Base-by-base conservation (phyloP, 805 yeast species). In the Dipodascus albidus region DNA sequence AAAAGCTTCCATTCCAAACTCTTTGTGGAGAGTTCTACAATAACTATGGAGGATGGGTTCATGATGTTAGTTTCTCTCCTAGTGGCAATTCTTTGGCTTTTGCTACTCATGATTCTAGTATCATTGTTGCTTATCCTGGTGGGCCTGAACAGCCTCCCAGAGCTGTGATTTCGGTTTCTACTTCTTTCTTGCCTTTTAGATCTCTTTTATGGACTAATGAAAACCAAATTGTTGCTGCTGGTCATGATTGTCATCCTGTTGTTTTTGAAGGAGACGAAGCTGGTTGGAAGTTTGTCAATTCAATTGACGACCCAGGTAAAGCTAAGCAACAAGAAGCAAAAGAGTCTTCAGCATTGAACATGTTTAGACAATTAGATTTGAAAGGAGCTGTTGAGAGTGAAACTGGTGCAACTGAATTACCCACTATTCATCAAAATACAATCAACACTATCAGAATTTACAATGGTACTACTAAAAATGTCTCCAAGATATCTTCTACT, bases 361-460 rank as follows among this genome's bases (percentile, higher is more conserved):
- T 91, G 90, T 93, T 93, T 74, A 83, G 87, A 70, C 96, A 91
- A 69, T 74, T 93, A 77, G 99, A 93, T 71, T 78, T 91, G 67
- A 93, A 89, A 75, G 99, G 99, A 55, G 79, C 86, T 54, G 49
- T 47, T 8, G 74, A 72, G 62, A 72, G 72, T 52, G 74, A 69
- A 53, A 67, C 67, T 27, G 66, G 67, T 53, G 69, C 71, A 52
- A 72, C 75, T 42, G 76, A 72, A 41, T 74, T 85, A 68, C 77
- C 77, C 52, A 88, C 96, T 15, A 79, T 87, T 55, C 98, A 93
- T 71, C 96, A 90, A 70, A 93, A 91, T 71, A 83, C 96, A 9
- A 73, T 93, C 65, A 79, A 85, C 52, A 77, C 80, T 50, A 68
- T 91, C 53, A 76, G 81, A 60, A 72, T 79, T 41, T 77, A 71